These are phyloP conservation scores for Nemophila menziesii DNA, from an alignment of 257 asterid genomes.

Conservation along the genomic window DNA sequence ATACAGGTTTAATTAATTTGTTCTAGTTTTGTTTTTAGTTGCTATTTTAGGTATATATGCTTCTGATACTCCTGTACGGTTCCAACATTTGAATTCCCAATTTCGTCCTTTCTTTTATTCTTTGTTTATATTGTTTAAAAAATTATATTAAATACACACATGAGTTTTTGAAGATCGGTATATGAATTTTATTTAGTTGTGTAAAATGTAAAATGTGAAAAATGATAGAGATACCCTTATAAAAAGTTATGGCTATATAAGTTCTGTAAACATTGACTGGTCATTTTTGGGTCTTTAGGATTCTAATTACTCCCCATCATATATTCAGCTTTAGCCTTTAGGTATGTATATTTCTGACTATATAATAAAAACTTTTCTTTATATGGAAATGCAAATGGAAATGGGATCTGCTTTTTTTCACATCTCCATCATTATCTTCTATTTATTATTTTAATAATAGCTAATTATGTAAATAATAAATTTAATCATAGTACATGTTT, in stretches of 20 bases:
- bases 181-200: not conserved
- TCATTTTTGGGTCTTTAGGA: conserved; percentile 13
- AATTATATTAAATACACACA: conserved; percentile 10
- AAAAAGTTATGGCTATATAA: conserved; percentile 13
- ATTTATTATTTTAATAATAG: conserved; percentile 9
- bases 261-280: conserved; percentile 14
- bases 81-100: conserved; percentile 33
- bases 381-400: too few relatives aligned
- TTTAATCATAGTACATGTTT: conserved; percentile 12
- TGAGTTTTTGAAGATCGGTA: not conserved
- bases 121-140: conserved; percentile 12
- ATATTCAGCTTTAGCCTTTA: conserved; percentile 17
- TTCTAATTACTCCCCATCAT: conserved; percentile 16
- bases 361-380: conserved; percentile 22
- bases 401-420: conserved; percentile 34
- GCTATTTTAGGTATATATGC: conserved; percentile 5
- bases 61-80: conserved; percentile 25
- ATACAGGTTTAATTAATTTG: not conserved
- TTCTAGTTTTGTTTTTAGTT: not conserved
- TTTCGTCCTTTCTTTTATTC: conserved; percentile 26
- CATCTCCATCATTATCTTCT: conserved; percentile 25
- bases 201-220: not conserved
- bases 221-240: conserved; percentile 8
- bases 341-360: conserved; percentile 18
- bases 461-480: conserved; percentile 6